Evolutionary conservation across 2,329 filamentous ascomycete genomes (phyloP).

Genomic region (Trichoderma koningiopsis): DNA sequence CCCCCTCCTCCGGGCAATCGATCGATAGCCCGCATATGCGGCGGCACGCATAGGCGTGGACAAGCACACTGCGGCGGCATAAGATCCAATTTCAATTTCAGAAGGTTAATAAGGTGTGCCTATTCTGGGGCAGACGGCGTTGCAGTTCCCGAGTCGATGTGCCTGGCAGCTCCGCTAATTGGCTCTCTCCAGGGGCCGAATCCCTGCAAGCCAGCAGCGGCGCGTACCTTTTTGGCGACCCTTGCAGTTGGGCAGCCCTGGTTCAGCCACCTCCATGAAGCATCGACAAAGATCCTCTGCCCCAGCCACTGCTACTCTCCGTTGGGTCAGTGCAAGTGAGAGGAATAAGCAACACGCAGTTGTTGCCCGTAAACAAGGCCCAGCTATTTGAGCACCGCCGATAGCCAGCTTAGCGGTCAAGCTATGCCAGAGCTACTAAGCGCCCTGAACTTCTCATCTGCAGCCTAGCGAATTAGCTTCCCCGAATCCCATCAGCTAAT

Average conservation of each 20-base stretch:
- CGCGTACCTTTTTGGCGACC: constrained; percentile 26
- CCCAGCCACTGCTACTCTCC: neutral
- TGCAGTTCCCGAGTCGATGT: constrained; percentile 22
- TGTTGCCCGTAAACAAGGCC: neutral
- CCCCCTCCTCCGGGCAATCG: constrained; percentile 5
- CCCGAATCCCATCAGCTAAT: constrained; percentile 11
- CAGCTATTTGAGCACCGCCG: constrained; percentile 18
- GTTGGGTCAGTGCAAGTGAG: neutral
- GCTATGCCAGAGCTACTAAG: constrained; percentile 22
- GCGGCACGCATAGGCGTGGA: neutral
- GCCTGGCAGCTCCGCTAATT: constrained; percentile 20
- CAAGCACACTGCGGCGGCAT: neutral
- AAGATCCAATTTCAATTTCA: constrained; percentile 3
- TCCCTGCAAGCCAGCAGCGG: constrained; percentile 11
- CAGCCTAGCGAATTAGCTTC: constrained; percentile 21
- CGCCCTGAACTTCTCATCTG: constrained; percentile 22
- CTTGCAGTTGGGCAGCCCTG: constrained; percentile 2
- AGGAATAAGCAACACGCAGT: neutral
- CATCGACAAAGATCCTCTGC: neutral
- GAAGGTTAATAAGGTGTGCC: neutral
- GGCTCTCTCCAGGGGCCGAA: constrained; percentile 3
- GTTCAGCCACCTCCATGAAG: constrained; percentile 21
- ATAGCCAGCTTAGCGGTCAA: neutral
- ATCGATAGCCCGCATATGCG: constrained; percentile 18
- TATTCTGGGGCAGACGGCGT: constrained; percentile 25